A percentile compares a stretch with the other conserved stretches of the same genome.
Evolutionary conservation across 495 filamentous ascomycete species (phyloP).

Genomic region (Wilcoxina mikolae): DNA sequence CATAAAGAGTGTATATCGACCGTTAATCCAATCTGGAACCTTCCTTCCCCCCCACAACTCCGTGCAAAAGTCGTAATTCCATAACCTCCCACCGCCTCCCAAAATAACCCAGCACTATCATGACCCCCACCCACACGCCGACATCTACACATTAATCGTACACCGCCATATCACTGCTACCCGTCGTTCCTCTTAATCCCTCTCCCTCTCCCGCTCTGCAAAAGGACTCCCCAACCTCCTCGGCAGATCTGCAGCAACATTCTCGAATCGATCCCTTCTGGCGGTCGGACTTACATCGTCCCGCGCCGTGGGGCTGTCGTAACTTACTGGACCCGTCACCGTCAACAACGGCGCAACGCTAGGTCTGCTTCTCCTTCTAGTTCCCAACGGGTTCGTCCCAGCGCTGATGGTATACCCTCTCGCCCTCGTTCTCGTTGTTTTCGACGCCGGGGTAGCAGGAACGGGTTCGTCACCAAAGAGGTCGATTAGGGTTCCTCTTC

Average conservation of each 20-base stretch:
- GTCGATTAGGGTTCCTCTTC: constrained; percentile 22
- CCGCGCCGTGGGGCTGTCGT: constrained; percentile 18
- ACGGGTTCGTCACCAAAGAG: constrained; percentile 18
- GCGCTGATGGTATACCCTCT: constrained; percentile 23
- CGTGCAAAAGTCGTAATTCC: too few species aligned
- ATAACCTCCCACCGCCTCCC: too few species aligned
- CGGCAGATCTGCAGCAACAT: not conserved
- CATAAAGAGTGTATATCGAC: too few species aligned
- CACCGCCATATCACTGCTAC: not conserved
- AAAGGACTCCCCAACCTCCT: constrained; percentile 22
- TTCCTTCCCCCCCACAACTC: too few species aligned
- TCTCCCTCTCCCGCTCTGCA: constrained; percentile 17
- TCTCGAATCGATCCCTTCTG: constrained; percentile 11
- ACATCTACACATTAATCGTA: not conserved
- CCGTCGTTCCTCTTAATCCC: not conserved
- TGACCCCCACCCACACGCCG: too few species aligned
- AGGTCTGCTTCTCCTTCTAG: constrained; percentile 14
- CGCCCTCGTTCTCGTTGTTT: constrained; percentile 2
- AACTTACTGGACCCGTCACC: constrained; percentile 24
- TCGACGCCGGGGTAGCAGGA: not conserved
- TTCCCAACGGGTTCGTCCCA: constrained; percentile 15
- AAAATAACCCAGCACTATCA: too few species aligned
- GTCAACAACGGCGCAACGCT: constrained; percentile 20
- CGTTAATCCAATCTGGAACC: too few species aligned
- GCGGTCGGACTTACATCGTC: constrained; percentile 17